Evolutionary conservation across 805 yeast genomes (phyloP).

Genomic region (Yarrowia sp.): DNA sequence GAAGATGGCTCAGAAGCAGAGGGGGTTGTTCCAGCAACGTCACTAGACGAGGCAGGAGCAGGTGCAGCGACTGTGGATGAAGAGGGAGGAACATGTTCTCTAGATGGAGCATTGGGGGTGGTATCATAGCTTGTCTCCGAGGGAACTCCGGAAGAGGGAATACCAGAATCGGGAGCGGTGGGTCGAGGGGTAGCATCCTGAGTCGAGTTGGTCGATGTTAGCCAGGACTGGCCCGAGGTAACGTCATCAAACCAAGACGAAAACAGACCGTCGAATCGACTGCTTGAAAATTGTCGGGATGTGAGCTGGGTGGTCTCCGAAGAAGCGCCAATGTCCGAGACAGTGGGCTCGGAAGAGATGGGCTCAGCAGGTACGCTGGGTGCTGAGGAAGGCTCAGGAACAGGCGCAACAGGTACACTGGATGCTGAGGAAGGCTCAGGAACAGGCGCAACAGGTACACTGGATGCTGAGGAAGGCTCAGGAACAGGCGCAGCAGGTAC

Average conservation of each 20-base stretch:
- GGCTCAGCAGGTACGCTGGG: no score
- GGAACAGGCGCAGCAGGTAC: no score
- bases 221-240: constrained; percentile 17
- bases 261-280: constrained; percentile 1
- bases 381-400: no score
- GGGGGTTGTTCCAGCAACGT: not conserved
- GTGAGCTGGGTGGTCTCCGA: constrained; percentile 8
- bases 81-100: not conserved
- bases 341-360: not conserved
- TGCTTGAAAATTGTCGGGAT: constrained; percentile 15
- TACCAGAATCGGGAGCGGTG: constrained; percentile 1
- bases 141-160: not conserved
- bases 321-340: not conserved
- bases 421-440: no score
- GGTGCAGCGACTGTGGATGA: constrained; percentile 22
- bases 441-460: no score
- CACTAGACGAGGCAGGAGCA: not conserved
- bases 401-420: no score
- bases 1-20: constrained; percentile 15
- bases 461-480: no score
- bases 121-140: constrained; percentile 1
- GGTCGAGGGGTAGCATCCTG: constrained; percentile 5
- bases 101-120: not conserved
- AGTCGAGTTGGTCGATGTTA: constrained; percentile 12
- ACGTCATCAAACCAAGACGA: constrained; percentile 13